Percentiles rank a stretch among this genome's conserved stretches.
These are phyloP conservation scores for Suillus spraguei DNA, from an alignment of 768 basidiomycete genomes.

Conservation along the genomic window DNA sequence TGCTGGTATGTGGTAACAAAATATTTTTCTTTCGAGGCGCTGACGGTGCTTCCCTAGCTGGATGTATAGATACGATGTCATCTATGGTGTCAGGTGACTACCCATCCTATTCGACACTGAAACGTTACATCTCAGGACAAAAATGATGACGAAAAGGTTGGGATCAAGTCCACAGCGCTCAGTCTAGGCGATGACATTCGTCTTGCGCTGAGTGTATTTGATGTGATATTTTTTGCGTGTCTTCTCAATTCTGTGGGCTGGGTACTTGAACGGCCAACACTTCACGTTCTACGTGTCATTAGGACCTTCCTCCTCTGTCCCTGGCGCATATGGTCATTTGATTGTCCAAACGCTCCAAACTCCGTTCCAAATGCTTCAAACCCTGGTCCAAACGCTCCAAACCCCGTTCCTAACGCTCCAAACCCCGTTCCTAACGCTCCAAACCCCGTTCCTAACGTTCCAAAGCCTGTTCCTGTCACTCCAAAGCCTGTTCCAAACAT, in stretches of 20 bases:
- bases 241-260: conserved; percentile 54
- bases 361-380: no score
- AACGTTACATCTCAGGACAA: conserved; percentile 74
- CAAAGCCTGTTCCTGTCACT: no score
- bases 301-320: background rate
- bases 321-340: conserved; percentile 4
- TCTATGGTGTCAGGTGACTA: conserved; percentile 70
- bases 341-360: no score
- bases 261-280: conserved; percentile 55
- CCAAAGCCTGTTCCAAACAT: no score
- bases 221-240: conserved; percentile 50
- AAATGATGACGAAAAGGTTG: conserved; percentile 68
- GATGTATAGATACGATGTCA: conserved; percentile 46
- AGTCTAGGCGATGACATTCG: conserved; percentile 65
- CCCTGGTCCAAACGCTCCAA: no score
- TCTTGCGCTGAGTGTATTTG: conserved; percentile 56
- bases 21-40: background rate
- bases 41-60: background rate
- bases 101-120: no score
- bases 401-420: no score
- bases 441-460: no score
- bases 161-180: conserved; percentile 76
- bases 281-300: conserved; percentile 5
- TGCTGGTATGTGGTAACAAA: background rate
- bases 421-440: no score